Percentiles rank a stretch among this genome's conserved stretches.
Conservation (phyloP, 192 early-diverging fungal genomes). For the Coemansia sp. region DNA sequence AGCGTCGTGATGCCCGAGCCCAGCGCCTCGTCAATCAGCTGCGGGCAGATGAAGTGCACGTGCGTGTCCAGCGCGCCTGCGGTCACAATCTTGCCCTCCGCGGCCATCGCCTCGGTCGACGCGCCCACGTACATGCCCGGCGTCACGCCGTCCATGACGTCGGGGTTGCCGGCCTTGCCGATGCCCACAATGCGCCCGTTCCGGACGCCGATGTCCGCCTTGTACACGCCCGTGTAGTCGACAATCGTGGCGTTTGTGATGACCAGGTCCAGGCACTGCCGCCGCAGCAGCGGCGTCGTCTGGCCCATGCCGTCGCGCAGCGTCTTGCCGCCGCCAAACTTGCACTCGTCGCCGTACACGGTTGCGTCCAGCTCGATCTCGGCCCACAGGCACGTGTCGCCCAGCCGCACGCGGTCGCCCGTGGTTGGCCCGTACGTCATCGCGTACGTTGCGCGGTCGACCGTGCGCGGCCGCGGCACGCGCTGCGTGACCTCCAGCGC, state of each 20-base stretch:
- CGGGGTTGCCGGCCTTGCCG: slow-evolving; percentile 96
- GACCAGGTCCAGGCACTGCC: slow-evolving; percentile 85
- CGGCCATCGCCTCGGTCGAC: slow-evolving; percentile 88
- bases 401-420: slow-evolving; percentile 86
- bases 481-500: slow-evolving; percentile 50
- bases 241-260: slow-evolving; percentile 93
- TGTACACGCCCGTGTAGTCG: slow-evolving; percentile 94
- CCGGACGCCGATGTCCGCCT: slow-evolving; percentile 96
- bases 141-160: slow-evolving; percentile 92
- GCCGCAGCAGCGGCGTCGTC: slow-evolving; percentile 59
- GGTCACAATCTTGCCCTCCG: slow-evolving; percentile 88
- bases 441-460: slow-evolving; percentile 80
- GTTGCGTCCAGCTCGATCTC: slow-evolving; percentile 91
- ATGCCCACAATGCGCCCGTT: slow-evolving; percentile 85
- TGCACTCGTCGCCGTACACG: slow-evolving; percentile 91
- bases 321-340: slow-evolving; percentile 96
- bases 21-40: slow-evolving; percentile 83
- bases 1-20: slow-evolving; percentile 81
- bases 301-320: slow-evolving; percentile 97
- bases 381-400: slow-evolving; percentile 79
- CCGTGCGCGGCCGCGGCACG: slow-evolving; percentile 56
- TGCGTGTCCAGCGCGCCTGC: slow-evolving; percentile 95
- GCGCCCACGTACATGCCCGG: slow-evolving; percentile 87
- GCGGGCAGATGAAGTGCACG: slow-evolving; percentile 95
- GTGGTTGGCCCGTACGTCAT: slow-evolving; percentile 92